Conservation (phyloP, 164 flowering plant genomes). For the Vitis rotundifolia region DNA sequence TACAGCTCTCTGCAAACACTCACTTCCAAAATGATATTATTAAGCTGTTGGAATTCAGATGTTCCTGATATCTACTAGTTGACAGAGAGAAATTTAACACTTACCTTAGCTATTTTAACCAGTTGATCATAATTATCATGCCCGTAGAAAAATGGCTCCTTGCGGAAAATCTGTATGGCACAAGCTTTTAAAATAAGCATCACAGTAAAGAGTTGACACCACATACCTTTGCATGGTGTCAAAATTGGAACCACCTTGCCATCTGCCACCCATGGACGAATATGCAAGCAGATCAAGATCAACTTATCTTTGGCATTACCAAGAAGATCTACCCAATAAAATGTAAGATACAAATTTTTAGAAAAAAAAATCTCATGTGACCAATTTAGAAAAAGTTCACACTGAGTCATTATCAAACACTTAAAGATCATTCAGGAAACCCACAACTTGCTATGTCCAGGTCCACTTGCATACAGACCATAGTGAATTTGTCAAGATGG, state of each 20-base stretch:
- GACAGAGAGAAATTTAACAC: slow-evolving; percentile 2
- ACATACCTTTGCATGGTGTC: slow-evolving; percentile 5
- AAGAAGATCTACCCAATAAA: not conserved
- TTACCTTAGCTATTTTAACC: slow-evolving; percentile 96
- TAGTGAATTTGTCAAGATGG: not conserved
- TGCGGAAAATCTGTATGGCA: slow-evolving; percentile 77
- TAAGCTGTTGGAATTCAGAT: too few species aligned
- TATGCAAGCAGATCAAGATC: slow-evolving; percentile 26
- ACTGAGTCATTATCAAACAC: not conserved
- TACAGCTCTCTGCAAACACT: too few species aligned
- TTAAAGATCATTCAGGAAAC: not conserved
- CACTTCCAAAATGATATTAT: too few species aligned
- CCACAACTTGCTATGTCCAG: slow-evolving; percentile 11
- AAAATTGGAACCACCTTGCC: slow-evolving; percentile 12
- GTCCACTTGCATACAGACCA: slow-evolving; percentile 7
- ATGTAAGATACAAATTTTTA: not conserved
- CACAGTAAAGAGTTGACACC: slow-evolving; percentile 5
- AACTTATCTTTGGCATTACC: slow-evolving; percentile 11
- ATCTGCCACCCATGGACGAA: slow-evolving; percentile 19
- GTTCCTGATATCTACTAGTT: not conserved
- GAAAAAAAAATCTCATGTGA: not conserved
- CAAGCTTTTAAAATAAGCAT: slow-evolving; percentile 18
- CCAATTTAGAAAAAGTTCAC: not conserved
- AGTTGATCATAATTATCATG: slow-evolving; percentile 97
- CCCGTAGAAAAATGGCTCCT: slow-evolving; percentile 94